Evolutionary conservation across 495 filamentous ascomycete genomes (phyloP).

Genomic region (Podospora didyma): DNA sequence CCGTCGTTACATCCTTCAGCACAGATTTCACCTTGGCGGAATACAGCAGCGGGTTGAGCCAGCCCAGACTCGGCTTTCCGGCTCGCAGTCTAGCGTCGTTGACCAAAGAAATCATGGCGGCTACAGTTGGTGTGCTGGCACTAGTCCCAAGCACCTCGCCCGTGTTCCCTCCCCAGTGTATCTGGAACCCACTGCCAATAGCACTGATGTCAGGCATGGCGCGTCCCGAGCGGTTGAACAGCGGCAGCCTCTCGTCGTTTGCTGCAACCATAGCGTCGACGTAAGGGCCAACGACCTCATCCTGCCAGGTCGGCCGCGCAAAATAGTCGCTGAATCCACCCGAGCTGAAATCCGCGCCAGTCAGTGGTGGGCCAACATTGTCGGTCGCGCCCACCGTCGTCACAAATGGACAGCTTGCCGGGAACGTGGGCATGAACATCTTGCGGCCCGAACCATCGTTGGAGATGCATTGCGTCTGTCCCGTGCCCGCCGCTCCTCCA

Average conservation of each 20-base stretch:
- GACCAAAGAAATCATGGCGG: slow-evolving; percentile 36
- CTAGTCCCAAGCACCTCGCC: slow-evolving; percentile 37
- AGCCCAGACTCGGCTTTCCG: slow-evolving; percentile 37
- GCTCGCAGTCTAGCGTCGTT: slow-evolving; percentile 36
- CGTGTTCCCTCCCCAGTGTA: slow-evolving; percentile 26
- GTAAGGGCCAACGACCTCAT: slow-evolving; percentile 52
- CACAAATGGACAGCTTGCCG: slow-evolving; percentile 76
- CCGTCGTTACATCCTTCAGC: slow-evolving; percentile 30
- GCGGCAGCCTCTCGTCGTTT: slow-evolving; percentile 32
- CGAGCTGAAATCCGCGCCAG: slow-evolving; percentile 53
- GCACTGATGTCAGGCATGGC: slow-evolving; percentile 68
- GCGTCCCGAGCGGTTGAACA: slow-evolving; percentile 58
- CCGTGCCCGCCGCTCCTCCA: slow-evolving; percentile 53
- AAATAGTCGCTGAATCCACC: slow-evolving; percentile 76
- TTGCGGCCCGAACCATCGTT: slow-evolving; percentile 62
- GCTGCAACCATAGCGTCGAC: slow-evolving; percentile 42
- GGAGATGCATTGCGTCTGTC: slow-evolving; percentile 50
- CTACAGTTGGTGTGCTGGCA: slow-evolving; percentile 38
- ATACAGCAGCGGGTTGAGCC: slow-evolving; percentile 37
- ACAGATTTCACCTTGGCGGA: slow-evolving; percentile 18
- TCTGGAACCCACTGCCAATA: slow-evolving; percentile 35
- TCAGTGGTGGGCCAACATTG: slow-evolving; percentile 51
- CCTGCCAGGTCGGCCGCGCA: slow-evolving; percentile 59
- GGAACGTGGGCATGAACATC: slow-evolving; percentile 65
- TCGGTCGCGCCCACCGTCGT: slow-evolving; percentile 71